phyloP scores from a whole-genome alignment of 768 basidiomycete species.

The Dioszegia crocea region DNA sequence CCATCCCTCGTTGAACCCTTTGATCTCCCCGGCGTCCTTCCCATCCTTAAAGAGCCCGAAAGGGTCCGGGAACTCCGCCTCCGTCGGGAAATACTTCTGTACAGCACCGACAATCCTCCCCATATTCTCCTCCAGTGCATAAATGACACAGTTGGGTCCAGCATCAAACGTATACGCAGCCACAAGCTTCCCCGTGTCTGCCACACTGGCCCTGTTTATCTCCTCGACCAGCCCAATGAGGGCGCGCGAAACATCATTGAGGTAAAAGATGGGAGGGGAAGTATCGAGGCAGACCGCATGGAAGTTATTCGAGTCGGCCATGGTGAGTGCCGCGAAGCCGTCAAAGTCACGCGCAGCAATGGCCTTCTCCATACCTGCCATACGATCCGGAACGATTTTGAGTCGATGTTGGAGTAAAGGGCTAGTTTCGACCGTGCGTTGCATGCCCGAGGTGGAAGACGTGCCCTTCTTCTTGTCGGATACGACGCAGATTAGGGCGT shows the following conservation, averaged over 20 bases:
- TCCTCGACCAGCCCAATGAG: conserved; percentile 88
- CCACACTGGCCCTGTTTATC: conserved; percentile 68
- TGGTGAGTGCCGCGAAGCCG: conserved; percentile 82
- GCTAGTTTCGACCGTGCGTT: conserved; percentile 91
- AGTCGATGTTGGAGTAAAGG: conserved; percentile 83
- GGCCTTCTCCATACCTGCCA: conserved; percentile 74
- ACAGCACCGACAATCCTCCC: conserved; percentile 72
- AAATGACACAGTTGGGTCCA: conserved; percentile 97
- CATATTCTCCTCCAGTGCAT: conserved; percentile 72
- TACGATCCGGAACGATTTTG: conserved; percentile 79
- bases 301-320: conserved; percentile 98
- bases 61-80: conserved; percentile 65
- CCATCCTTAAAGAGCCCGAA: conserved; percentile 54
- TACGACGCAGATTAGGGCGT: conserved; percentile 96
- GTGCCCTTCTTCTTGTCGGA: conserved; percentile 95
- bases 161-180: conserved; percentile 99
- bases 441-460: conserved; percentile 92
- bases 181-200: conserved; percentile 57
- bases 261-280: conserved; percentile 95
- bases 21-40: conserved; percentile 48
- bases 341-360: conserved; percentile 79
- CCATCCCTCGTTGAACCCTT: conserved; percentile 74
- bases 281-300: conserved; percentile 97
- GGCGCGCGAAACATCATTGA: conserved; percentile 94
- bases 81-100: conserved; percentile 80